phyloP scores from a whole-genome alignment of 768 basidiomycete species.

The Lactarius sanguifluus region DNA sequence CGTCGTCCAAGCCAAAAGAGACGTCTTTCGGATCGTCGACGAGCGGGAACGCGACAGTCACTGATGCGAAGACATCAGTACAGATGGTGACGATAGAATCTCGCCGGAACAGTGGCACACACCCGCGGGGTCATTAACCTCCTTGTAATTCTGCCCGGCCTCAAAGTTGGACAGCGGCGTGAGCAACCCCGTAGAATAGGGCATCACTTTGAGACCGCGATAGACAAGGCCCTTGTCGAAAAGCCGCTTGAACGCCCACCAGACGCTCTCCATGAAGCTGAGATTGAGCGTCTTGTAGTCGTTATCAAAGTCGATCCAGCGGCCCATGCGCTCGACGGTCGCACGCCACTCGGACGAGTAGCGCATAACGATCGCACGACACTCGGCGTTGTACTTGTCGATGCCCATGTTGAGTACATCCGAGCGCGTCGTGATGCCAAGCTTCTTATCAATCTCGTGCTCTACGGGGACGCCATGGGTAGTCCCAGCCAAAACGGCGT shows the following conservation, averaged over 20 bases:
- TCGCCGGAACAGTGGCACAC: conserved; percentile 32
- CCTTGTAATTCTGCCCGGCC: conserved; percentile 87
- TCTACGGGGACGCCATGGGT: conserved; percentile 98
- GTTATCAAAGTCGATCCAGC: conserved; percentile 99
- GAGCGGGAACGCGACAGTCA: conserved; percentile 90
- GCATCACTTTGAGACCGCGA: conserved; percentile 93
- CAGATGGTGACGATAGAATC: neutral
- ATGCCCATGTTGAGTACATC: conserved; percentile 97
- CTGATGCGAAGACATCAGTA: conserved; percentile 38
- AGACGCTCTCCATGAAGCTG: conserved; percentile 95
- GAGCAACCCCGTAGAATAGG: conserved; percentile 94
- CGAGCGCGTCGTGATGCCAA: conserved; percentile 87
- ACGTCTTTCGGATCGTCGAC: conserved; percentile 90
- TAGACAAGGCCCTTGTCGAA: conserved; percentile 93
- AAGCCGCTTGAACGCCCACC: conserved; percentile 98
- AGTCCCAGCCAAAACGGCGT: conserved; percentile 97
- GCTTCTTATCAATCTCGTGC: conserved; percentile 97
- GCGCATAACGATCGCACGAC: conserved; percentile 95
- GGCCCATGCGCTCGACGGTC: conserved; percentile 96
- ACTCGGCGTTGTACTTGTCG: conserved; percentile 96
- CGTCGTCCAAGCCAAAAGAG: conserved; percentile 96
- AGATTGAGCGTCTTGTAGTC: conserved; percentile 97
- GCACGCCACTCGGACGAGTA: conserved; percentile 92
- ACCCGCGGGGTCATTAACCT: conserved; percentile 93
- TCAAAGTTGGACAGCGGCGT: conserved; percentile 98